A percentile compares a stretch with the other conserved stretches of the same genome.
Conservation (phyloP, 2,329 filamentous ascomycete genomes). For the Cytospora mali region DNA sequence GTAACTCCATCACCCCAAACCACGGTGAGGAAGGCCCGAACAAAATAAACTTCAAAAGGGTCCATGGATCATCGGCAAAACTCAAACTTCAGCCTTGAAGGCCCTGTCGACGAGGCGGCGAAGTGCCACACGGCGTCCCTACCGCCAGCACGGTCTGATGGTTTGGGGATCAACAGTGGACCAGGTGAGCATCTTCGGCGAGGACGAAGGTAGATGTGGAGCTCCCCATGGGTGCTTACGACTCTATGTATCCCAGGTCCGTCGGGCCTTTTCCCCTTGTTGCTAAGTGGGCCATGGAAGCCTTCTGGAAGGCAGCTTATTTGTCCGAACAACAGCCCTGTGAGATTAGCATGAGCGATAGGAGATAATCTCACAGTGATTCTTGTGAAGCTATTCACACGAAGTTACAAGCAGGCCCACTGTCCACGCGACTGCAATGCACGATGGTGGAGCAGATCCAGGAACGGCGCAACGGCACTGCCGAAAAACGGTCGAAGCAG, state of each 20-base stretch:
- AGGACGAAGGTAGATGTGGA: constrained; percentile 26
- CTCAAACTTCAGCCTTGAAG: constrained; percentile 13
- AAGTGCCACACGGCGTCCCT: constrained; percentile 14
- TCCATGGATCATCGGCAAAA: constrained; percentile 2
- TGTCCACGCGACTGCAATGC: constrained; percentile 26
- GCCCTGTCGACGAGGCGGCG: constrained; percentile 17
- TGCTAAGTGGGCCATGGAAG: constrained; percentile 17
- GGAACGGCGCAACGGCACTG: constrained; percentile 18
- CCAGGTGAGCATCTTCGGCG: constrained; percentile 22
- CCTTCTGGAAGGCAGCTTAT: constrained; percentile 16
- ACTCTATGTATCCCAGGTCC: constrained; percentile 7
- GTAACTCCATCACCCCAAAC: constrained; percentile 6
- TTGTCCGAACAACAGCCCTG: constrained; percentile 6
- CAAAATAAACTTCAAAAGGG: not conserved
- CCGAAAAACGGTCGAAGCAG: constrained; percentile 8
- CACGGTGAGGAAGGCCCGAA: constrained; percentile 17
- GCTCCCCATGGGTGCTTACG: constrained; percentile 6
- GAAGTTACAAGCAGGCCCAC: constrained; percentile 22
- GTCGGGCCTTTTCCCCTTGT: constrained; percentile 12
- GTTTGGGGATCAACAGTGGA: constrained; percentile 8
- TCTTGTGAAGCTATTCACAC: constrained; percentile 21
- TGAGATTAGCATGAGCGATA: constrained; percentile 3
- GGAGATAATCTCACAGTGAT: constrained; percentile 6
- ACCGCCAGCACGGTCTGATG: constrained; percentile 10
- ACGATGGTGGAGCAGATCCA: constrained; percentile 14